These are phyloP conservation scores for Daedaleopsis sinensis DNA, from an alignment of 768 basidiomycete species.

Conservation along the genomic window DNA sequence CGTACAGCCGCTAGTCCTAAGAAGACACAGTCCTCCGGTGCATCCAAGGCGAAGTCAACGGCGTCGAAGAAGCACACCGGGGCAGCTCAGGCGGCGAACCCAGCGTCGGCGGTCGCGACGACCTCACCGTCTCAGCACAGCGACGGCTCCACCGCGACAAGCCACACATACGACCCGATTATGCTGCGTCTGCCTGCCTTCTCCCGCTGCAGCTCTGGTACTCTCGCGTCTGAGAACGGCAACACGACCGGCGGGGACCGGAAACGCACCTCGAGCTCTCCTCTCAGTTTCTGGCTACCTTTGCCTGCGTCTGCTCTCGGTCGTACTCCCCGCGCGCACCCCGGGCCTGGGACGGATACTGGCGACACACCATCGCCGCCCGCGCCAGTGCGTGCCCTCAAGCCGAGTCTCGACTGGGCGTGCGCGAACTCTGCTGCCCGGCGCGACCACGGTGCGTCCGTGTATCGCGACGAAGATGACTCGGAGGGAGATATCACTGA, in stretches of 20 bases:
- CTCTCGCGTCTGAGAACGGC: constrained; percentile 5
- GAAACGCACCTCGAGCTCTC: background rate
- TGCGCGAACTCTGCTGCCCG: constrained; percentile 45
- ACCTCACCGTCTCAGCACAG: background rate
- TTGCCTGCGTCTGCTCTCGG: background rate
- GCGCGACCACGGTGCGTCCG: constrained; percentile 26
- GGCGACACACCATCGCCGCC: constrained; percentile 11
- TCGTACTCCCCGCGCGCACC: too few species aligned
- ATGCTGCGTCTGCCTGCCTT: background rate
- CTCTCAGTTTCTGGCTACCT: background rate
- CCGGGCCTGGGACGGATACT: too few species aligned
- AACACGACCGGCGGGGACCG: background rate
- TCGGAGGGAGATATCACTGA: constrained; percentile 18
- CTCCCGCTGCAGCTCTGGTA: background rate
- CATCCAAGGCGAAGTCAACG: background rate
- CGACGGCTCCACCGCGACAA: background rate
- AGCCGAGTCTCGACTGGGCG: constrained; percentile 48
- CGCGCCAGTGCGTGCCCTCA: background rate
- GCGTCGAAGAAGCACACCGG: background rate
- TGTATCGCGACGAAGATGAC: constrained; percentile 23
- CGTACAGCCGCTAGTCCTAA: too few species aligned
- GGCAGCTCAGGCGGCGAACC: too few species aligned
- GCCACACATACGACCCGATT: background rate
- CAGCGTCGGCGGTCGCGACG: too few species aligned
- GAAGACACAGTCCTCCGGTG: background rate